These are phyloP conservation scores for Curvularia eragrostidis DNA, from an alignment of 2,329 filamentous ascomycete genomes.

Conservation along the genomic window DNA sequence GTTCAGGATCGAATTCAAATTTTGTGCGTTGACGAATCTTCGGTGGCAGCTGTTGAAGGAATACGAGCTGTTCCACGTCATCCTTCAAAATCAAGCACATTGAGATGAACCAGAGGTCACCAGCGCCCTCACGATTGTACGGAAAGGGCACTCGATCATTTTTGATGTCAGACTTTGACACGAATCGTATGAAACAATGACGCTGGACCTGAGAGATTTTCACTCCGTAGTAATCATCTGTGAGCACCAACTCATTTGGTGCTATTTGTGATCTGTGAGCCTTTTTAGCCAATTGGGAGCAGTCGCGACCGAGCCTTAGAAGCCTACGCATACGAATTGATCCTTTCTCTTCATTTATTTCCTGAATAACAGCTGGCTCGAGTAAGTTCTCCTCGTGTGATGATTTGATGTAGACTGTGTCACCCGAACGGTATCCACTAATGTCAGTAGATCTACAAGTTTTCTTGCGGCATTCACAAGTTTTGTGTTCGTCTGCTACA, in stretches of 20 bases:
- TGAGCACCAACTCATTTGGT: constrained; percentile 67
- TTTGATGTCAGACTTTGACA: constrained; percentile 48
- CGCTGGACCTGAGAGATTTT: constrained; percentile 56
- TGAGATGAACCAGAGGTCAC: constrained; percentile 70
- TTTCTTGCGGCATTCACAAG: constrained; percentile 56
- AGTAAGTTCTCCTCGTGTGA: constrained; percentile 48
- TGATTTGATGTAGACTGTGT: constrained; percentile 64
- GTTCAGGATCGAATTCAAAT: constrained; percentile 49
- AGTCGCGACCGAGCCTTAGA: constrained; percentile 54
- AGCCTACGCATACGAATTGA: constrained; percentile 60
- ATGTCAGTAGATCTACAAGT: constrained; percentile 15
- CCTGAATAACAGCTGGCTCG: constrained; percentile 68
- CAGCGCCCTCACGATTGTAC: constrained; percentile 70
- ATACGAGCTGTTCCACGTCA: constrained; percentile 5
- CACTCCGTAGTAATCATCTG: constrained; percentile 54
- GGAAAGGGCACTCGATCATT: constrained; percentile 60
- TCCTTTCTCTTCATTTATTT: constrained; percentile 37
- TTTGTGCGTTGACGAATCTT: constrained; percentile 62
- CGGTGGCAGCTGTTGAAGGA: constrained; percentile 15
- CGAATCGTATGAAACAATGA: constrained; percentile 67
- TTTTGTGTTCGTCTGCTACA: constrained; percentile 62
- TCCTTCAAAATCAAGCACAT: constrained; percentile 26
- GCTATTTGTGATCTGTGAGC: constrained; percentile 36
- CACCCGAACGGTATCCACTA: constrained; percentile 57
- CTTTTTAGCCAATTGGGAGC: constrained; percentile 40